These are phyloP conservation scores for Fomitopsis schrenkii DNA, from an alignment of 1,284 basidiomycete genomes.

Conservation along the genomic window DNA sequence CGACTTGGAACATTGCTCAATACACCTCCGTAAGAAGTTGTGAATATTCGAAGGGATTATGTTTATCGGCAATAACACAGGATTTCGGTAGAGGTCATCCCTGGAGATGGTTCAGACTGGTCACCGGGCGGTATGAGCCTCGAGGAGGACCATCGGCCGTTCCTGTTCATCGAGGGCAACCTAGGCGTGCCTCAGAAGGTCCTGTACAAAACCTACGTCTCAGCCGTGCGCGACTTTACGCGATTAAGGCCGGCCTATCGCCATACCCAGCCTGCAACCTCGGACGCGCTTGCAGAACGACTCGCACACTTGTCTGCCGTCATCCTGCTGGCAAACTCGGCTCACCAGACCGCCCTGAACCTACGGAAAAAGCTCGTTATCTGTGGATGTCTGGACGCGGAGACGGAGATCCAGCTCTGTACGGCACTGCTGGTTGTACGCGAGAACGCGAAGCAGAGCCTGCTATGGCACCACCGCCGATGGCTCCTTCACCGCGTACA, in stretches of 20 bases:
- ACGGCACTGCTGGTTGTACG: constrained; percentile 45
- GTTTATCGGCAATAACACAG: constrained; percentile 9
- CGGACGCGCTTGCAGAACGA: neutral
- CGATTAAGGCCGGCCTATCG: neutral
- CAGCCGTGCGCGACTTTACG: constrained; percentile 35
- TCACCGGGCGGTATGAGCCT: constrained; percentile 6
- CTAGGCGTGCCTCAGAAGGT: constrained; percentile 62
- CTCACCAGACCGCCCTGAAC: constrained; percentile 63
- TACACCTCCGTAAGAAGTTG: constrained; percentile 14
- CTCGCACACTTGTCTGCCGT: constrained; percentile 37
- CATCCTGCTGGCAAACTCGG: constrained; percentile 61
- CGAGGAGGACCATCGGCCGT: constrained; percentile 33
- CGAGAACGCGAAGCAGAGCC: constrained; percentile 56
- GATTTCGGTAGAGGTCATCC: constrained; percentile 46
- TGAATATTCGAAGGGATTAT: neutral
- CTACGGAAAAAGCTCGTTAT: constrained; percentile 47
- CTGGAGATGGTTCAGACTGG: constrained; percentile 42
- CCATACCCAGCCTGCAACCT: neutral
- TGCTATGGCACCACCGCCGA: constrained; percentile 63
- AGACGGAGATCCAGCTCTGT: constrained; percentile 44
- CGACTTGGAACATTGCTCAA: constrained; percentile 13
- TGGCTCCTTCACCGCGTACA: constrained; percentile 45
- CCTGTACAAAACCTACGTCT: constrained; percentile 47
- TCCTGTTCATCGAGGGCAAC: constrained; percentile 51
- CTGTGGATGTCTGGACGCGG: constrained; percentile 28